Evolutionary conservation across 768 basidiomycete genomes (phyloP).

Genomic region (Suillus paluster): DNA sequence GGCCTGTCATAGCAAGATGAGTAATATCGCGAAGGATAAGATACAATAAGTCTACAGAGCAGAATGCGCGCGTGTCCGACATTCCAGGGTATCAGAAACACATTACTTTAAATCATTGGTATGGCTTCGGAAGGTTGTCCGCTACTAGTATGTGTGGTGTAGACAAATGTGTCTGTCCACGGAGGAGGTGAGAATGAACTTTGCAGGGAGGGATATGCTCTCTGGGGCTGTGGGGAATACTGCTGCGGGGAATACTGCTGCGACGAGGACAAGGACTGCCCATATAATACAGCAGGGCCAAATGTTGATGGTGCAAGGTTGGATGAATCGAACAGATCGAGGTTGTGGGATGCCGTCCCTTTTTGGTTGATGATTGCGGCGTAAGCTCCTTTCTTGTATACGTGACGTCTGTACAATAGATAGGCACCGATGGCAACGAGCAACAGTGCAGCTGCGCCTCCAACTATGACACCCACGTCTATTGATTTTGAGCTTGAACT

Average conservation of each 20-base stretch:
- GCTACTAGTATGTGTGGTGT: slow-evolving; percentile 8
- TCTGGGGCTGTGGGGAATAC: background rate
- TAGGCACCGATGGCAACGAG: slow-evolving; percentile 18
- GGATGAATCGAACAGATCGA: slow-evolving; percentile 19
- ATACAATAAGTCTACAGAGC: background rate
- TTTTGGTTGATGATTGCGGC: background rate
- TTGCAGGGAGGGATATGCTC: slow-evolving; percentile 9
- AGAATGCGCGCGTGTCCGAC: background rate
- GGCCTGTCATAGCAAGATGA: background rate
- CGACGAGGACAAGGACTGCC: background rate
- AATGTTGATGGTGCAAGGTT: background rate
- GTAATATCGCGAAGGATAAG: background rate
- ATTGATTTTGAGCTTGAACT: background rate
- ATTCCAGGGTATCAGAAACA: background rate
- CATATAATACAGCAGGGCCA: background rate
- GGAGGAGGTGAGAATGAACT: slow-evolving; percentile 13
- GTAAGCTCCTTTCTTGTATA: slow-evolving; percentile 2
- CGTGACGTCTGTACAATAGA: slow-evolving; percentile 19
- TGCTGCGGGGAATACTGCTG: too few species aligned
- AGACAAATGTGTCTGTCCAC: slow-evolving; percentile 17
- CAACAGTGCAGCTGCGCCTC: slow-evolving; percentile 22
- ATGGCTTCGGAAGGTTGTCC: slow-evolving; percentile 13
- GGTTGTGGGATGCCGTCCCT: slow-evolving; percentile 10
- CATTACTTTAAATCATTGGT: slow-evolving; percentile 22
- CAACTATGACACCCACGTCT: slow-evolving; percentile 27